phyloP scores from a whole-genome alignment of 331 rosid species.

The Prunus yedoensis region DNA sequence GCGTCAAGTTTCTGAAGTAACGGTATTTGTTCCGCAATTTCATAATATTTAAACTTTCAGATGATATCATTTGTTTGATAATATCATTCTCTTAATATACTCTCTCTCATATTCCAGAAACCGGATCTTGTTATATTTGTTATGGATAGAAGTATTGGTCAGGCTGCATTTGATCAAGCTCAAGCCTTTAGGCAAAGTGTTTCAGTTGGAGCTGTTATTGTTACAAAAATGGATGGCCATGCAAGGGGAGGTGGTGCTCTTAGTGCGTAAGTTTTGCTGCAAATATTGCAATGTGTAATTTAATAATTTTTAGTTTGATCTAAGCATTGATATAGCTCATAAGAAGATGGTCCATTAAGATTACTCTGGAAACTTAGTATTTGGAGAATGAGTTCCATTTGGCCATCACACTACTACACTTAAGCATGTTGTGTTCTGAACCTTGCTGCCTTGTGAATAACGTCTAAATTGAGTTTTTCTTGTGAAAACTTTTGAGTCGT shows the following conservation, averaged over 20 bases:
- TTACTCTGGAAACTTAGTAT: too few relatives aligned
- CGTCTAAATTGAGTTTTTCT: too few relatives aligned
- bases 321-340: neutral
- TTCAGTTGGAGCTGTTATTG: slow-evolving; percentile 78
- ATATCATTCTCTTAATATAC: slow-evolving; percentile 13
- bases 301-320: neutral
- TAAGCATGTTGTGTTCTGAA: too few relatives aligned
- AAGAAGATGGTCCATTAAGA: neutral
- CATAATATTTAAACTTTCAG: neutral
- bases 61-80: slow-evolving; percentile 10
- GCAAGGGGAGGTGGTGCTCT: slow-evolving; percentile 96
- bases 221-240: slow-evolving; percentile 93
- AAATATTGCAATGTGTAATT: neutral
- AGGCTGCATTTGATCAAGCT: slow-evolving; percentile 95
- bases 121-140: slow-evolving; percentile 90
- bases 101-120: slow-evolving; percentile 44
- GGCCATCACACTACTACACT: too few relatives aligned
- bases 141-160: slow-evolving; percentile 95
- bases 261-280: slow-evolving; percentile 66
- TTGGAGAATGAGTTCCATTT: too few relatives aligned
- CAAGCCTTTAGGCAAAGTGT: slow-evolving; percentile 81
- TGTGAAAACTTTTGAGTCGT: too few relatives aligned
- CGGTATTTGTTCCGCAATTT: slow-evolving; percentile 46
- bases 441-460: too few relatives aligned
- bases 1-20: slow-evolving; percentile 95